Evolutionary conservation across 176 grass and related monocot species (phyloP), one percentile per base, ranked within the genome.

Genomic region (Chrysopogon serrulatus): DNA sequence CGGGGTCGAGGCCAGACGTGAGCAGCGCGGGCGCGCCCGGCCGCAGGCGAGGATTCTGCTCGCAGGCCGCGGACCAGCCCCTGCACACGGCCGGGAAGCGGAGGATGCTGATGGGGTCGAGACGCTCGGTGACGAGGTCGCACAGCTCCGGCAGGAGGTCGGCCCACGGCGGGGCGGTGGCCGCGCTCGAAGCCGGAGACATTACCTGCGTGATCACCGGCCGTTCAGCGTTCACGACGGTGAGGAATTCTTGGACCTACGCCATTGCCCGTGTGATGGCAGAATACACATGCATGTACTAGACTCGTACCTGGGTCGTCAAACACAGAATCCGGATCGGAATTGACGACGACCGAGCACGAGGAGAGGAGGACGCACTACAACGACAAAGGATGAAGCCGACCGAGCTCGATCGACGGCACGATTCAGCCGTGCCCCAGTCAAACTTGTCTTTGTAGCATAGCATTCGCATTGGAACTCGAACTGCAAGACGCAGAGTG

Each of bases 101-200:
- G 16, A 82, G 14, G 32, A 28, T 18, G 48, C 65, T 41, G 15
- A 82, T 21, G 79, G 48, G 2, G 79, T 82, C 34, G 66, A 82
- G 64, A 3, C 66, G 79, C 34, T 82, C 66, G n/a, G 21, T 36
- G n/a, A 82, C 66, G 48, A 82, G 47, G 24, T 6, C 10, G 66
- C 79, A 82, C 34, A 82, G 23, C 48, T 82, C 65, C 34, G 79
- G 79, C 33, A 82, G 35, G 34, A 82, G 79, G 16, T 71, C 79
- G 5, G 66, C 34, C 79, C 79, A 82, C 2, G 62, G 28, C 30
- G 6, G 31, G 41, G 18, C 21, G 63, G 3, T 14, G 5, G 33
- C 15, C 5, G 2, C 30, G 42, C 13, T 17, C 12, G 63, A 33
- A 12, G 26, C 12, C 11, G 40, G 33, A 14, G 77, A 67, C 43